Percentiles rank a stretch among this genome's conserved stretches.
phyloP scores from a whole-genome alignment of 1,284 basidiomycete species.

The Moesziomyces sp. region DNA sequence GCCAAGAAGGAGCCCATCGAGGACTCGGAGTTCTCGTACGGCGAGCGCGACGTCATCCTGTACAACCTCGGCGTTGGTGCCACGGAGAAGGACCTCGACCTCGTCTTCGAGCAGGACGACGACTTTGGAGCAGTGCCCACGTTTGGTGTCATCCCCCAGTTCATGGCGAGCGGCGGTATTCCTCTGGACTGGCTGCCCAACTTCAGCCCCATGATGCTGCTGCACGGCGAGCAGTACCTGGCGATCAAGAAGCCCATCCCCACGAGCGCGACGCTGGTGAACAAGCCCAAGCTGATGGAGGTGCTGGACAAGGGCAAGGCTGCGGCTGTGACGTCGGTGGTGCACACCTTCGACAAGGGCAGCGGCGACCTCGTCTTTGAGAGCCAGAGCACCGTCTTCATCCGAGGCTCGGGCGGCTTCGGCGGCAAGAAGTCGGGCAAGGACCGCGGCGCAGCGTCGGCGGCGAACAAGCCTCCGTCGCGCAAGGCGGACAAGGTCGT shows the following conservation, averaged over 20 bases:
- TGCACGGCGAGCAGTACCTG: slow-evolving; percentile 97
- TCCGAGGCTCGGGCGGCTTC: slow-evolving; percentile 94
- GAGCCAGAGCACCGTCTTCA: slow-evolving; percentile 90
- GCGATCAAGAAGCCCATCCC: slow-evolving; percentile 88
- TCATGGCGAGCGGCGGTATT: slow-evolving; percentile 68
- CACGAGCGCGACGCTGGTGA: slow-evolving; percentile 84
- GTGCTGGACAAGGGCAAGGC: slow-evolving; percentile 71
- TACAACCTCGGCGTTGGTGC: slow-evolving; percentile 98
- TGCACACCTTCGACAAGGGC: slow-evolving; percentile 56
- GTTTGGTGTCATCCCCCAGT: slow-evolving; percentile 96
- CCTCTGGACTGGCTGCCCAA: slow-evolving; percentile 89
- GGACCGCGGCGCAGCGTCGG: slow-evolving; percentile 90
- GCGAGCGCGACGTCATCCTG: slow-evolving; percentile 89
- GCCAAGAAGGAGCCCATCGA: slow-evolving; percentile 76
- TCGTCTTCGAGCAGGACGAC: slow-evolving; percentile 89
- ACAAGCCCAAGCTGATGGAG: slow-evolving; percentile 73
- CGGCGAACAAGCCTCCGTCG: slow-evolving; percentile 80
- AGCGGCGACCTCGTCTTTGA: slow-evolving; percentile 88
- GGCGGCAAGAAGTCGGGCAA: slow-evolving; percentile 87
- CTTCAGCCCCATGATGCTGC: slow-evolving; percentile 92
- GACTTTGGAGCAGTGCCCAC: slow-evolving; percentile 88
- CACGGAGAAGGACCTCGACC: slow-evolving; percentile 88
- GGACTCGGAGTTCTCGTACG: slow-evolving; percentile 72
- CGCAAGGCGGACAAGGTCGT: slow-evolving; percentile 64
- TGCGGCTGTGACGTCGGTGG: slow-evolving; percentile 50